Evolutionary conservation across 2,329 filamentous ascomycete species (phyloP), one percentile per base, ranked within the genome.

Genomic region (Penicillium occitanis): DNA sequence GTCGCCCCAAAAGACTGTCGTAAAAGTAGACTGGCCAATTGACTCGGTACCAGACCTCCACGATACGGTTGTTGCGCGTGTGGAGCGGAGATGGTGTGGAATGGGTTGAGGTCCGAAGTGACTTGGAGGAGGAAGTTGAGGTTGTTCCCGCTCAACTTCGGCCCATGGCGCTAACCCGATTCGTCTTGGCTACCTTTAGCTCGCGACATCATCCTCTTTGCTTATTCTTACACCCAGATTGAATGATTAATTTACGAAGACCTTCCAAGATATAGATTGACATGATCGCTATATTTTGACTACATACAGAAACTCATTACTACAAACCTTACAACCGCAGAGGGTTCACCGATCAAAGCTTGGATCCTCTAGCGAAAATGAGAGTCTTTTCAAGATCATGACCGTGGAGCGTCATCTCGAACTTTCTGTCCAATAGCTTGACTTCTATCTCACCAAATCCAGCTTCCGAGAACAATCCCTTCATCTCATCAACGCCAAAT

Each of bases 391-490:
- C 40, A 6, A 72, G 50, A 14, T 64, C 58, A 40, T 73, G 72
- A 25, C 70, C 74, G 14, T 71, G 66, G 25, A 71, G 70, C 7
- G 64, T 70, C 42, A 87, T 82, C 46, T 82, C 78, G 14, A 86
- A 72, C 13, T 83, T 83, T 65, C 83, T 80, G 1, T 83, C 79
- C 66, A 90, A 72, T 17, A 84, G 78, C 70, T 84, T 76, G 64
- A 90, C 85, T 10, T 80, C 81, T 72, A 92, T 90, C n/a, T 81
- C 81, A 8, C 77, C 76, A 19, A 84, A 80, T 0, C 90, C 90
- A 0, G 90, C 90, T n/a, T 80, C 78, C 65, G 84, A 81, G 71
- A 91, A 92, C 69, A 91, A 83, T 25, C 78, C 75, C 71, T 80
- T 82, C 61, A 92, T 85, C 33, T 85, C 80, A 11, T 84, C 82